Base-by-base conservation (phyloP, 805 yeast genomes). In the Brettanomyces bruxellensis region DNA sequence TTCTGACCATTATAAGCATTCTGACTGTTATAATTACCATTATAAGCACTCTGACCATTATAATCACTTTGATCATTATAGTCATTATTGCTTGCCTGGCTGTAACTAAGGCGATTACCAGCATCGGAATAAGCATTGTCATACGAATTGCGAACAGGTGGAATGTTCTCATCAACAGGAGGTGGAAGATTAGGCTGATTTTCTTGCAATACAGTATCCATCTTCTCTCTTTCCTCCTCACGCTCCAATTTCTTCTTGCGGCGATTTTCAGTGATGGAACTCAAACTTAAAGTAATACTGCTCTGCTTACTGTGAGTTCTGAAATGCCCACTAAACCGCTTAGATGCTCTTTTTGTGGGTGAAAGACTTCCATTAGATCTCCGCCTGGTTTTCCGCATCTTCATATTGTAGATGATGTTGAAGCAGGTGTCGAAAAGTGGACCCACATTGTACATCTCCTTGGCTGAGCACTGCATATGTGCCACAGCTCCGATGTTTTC, bases 391-490 rank as follows among this genome's bases (percentile, higher is more conserved):
- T 28, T 9, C 44, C 45, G 30, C 54, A 53, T 25, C 48, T 51
- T 35, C 23, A 52, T 48, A 37, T 61, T 60, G 45, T 54, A 54
- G 28, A 60, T 60, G 9, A 55, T 49, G 53, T 71, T 72, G 54
- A 67, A 71, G 51, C 71, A 68, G 11, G 54, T 67, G 55, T 83
- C 74, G 61, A 90, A 89, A 2, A 88, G 81, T 34, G 78, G 75
- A 43, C 69, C 68, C 8, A 90, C 77, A 47, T 87, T 86, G 47
- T 73, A 71, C 70, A 79, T 78, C 18, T 74, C 68, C 53, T 79
- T 82, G 4, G 96, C 87, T 6, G 95, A 85, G 59, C 95, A 87
- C 61, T 83, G 85, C 44, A 86, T 64, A 59, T 86, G 91, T 4
- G 78, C 80, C 32, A 76, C 68, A 0, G 95, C 91, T 35, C 83